phyloP scores from a whole-genome alignment of 768 basidiomycete species.

The Suillus discolor region DNA sequence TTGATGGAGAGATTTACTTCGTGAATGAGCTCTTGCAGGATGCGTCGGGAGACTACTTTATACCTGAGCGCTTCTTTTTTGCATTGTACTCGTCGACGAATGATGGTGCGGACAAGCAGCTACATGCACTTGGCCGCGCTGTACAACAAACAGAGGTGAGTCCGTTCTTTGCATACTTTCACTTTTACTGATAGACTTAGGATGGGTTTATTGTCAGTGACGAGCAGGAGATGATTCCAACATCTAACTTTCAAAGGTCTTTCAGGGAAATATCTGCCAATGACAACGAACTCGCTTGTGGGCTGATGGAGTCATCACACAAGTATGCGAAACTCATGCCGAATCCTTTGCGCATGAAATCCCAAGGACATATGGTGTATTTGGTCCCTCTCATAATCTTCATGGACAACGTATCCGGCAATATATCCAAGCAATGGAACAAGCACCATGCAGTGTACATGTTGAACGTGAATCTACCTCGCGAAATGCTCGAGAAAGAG shows the following conservation, averaged over 20 bases:
- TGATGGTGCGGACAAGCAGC: neutral
- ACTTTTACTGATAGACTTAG: slow-evolving; percentile 8
- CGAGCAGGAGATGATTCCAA: slow-evolving; percentile 6
- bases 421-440: slow-evolving; percentile 41
- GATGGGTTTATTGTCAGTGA: slow-evolving; percentile 13
- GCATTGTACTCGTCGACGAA: neutral
- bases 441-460: slow-evolving; percentile 37
- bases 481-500: slow-evolving; percentile 33
- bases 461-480: slow-evolving; percentile 33
- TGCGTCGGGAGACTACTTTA: slow-evolving; percentile 12
- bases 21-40: no score
- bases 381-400: slow-evolving; percentile 31
- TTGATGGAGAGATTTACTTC: no score
- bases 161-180: neutral
- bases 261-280: slow-evolving; percentile 16
- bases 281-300: slow-evolving; percentile 6
- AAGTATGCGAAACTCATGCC: slow-evolving; percentile 11
- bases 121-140: slow-evolving; percentile 10
- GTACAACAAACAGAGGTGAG: slow-evolving; percentile 10
- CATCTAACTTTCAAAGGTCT: slow-evolving; percentile 14
- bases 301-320: neutral
- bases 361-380: slow-evolving; percentile 22
- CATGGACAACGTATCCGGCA: slow-evolving; percentile 40
- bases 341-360: slow-evolving; percentile 21
- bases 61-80: slow-evolving; percentile 19